Evolutionary conservation across 257 asterid genomes (phyloP), one percentile per base, ranked within the genome.

Genomic region (Osmanthus fragrans): DNA sequence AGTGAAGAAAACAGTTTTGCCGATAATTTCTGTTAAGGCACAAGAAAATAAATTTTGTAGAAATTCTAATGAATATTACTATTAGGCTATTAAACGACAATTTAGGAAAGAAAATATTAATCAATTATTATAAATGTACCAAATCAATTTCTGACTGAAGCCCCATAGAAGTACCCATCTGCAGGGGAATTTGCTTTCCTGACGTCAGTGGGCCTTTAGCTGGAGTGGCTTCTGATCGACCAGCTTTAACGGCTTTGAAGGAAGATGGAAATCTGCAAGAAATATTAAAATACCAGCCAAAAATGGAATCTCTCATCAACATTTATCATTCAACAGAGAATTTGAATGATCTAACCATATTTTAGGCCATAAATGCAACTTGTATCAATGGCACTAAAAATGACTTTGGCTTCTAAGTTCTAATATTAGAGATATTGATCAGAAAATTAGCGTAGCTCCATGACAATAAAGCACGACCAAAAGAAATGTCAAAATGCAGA

Each of bases 201-300:
- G 90, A 81, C 30, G 80, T 66, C 81, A 89, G 77, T 42, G 94
- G 71, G 66, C 90, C 94, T 85, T 93, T 93, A 67, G 96, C 96
- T 54, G 97, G 94, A 71, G 97, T 87, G 79, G 87, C 87, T 78
- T 82, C 96, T 64, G 82, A 73, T 80, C 84, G 87, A 78, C 87
- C 77, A 78, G 82, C 76, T 86, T 94, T 92, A 71, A 79, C 65
- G 76, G 91, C 85, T 80, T 91, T 88, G 73, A 66, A 80, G 54
- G 87, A 82, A 77, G 89, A 81, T 12, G 96, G 93, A 71, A 94
- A 80, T 84, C 98, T 94, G 91, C 81, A 87, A 73, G 70, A 51
- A 70, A 75, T 49, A 78, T 47, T 16, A 47, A 15, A 4, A 47
- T 73, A 78, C 76, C 58, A 49, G 76, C 40, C 12, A 23, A 27